Evolutionary conservation across 2,329 filamentous ascomycete genomes (phyloP).

Genomic region (Hansfordia pulvinata): DNA sequence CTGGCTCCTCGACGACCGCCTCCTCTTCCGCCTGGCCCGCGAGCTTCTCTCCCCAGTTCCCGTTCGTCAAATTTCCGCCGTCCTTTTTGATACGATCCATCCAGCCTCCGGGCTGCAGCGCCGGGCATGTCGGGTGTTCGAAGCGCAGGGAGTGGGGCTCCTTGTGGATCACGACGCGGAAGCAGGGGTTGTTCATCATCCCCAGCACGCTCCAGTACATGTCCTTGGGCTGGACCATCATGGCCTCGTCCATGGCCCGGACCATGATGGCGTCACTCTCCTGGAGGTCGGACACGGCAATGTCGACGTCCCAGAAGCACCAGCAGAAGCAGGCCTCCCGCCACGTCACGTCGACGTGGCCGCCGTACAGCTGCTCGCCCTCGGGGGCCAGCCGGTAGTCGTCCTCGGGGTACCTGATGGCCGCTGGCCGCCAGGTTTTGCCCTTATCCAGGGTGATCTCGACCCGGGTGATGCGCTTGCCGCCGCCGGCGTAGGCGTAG

Average conservation of each 20-base stretch:
- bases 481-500: conserved; percentile 82
- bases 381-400: conserved; percentile 54
- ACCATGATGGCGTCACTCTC: conserved; percentile 62
- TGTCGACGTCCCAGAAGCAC: conserved; percentile 77
- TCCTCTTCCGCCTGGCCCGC: conserved; percentile 34
- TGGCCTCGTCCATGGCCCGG: conserved; percentile 78
- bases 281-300: conserved; percentile 48
- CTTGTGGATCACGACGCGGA: conserved; percentile 61
- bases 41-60: conserved; percentile 69
- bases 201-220: conserved; percentile 95
- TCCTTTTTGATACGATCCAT: conserved; percentile 82
- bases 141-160: conserved; percentile 55
- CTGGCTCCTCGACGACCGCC: conserved; percentile 28
- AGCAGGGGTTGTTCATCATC: conserved; percentile 99
- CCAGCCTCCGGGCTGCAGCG: conserved; percentile 69
- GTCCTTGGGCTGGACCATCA: conserved; percentile 77
- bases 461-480: conserved; percentile 68
- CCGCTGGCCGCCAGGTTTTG: conserved; percentile 63
- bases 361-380: conserved; percentile 55
- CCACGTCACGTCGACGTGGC: conserved; percentile 67
- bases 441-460: conserved; percentile 78
- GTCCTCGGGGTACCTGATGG: conserved; percentile 76
- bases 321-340: conserved; percentile 77
- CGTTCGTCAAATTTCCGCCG: conserved; percentile 68
- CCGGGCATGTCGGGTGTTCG: conserved; percentile 79